Conservation (phyloP, 768 basidiomycete genomes). For the Suillus cothurnatus region DNA sequence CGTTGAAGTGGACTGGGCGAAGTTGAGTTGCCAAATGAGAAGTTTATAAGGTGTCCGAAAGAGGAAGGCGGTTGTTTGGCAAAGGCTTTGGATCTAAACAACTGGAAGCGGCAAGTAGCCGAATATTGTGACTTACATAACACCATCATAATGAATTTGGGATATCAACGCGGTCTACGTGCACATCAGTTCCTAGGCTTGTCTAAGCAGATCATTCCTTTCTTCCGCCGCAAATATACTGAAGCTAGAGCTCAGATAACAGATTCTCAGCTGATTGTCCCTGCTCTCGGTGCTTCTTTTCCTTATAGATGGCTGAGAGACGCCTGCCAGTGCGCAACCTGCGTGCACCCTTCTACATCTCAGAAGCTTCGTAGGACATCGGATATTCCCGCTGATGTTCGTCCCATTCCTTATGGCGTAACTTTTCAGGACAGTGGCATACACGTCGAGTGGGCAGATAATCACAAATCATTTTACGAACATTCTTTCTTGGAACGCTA, state of each 20-base stretch:
- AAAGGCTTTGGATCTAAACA: slow-evolving; percentile 33
- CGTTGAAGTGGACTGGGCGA: not conserved
- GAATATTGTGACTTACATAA: no score
- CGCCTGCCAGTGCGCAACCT: slow-evolving; percentile 71
- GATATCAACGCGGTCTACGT: not conserved
- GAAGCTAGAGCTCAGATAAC: not conserved
- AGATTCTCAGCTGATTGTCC: slow-evolving; percentile 17
- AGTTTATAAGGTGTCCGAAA: slow-evolving; percentile 7
- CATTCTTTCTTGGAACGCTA: slow-evolving; percentile 52
- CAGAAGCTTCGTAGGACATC: slow-evolving; percentile 79
- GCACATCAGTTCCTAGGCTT: not conserved
- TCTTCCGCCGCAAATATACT: not conserved
- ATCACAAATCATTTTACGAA: slow-evolving; percentile 59
- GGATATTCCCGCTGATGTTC: slow-evolving; percentile 56
- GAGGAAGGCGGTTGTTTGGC: slow-evolving; percentile 29
- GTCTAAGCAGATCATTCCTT: not conserved
- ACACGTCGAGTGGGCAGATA: slow-evolving; percentile 56
- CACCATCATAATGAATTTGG: slow-evolving; percentile 1
- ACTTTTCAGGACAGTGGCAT: slow-evolving; percentile 47
- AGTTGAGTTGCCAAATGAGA: not conserved
- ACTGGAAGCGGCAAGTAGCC: slow-evolving; percentile 9
- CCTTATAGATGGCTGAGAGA: slow-evolving; percentile 85
- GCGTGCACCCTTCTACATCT: slow-evolving; percentile 73
- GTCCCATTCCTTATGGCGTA: slow-evolving; percentile 46
- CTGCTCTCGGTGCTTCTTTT: slow-evolving; percentile 45